Evolutionary conservation across 805 yeast species (phyloP), one percentile per base, ranked within the genome.

Genomic region (Candida odintsovae): DNA sequence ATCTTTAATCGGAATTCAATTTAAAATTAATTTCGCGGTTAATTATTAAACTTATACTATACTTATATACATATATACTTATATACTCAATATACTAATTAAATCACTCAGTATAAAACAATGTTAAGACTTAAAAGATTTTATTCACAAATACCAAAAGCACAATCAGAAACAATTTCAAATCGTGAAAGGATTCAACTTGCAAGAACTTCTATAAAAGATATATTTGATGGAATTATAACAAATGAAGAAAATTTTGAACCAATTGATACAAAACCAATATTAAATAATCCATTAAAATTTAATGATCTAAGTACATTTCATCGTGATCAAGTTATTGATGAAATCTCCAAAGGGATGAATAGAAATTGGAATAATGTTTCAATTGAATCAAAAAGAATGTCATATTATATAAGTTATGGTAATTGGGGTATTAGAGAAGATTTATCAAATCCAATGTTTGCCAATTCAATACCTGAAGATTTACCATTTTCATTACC

Each of bases 341-440:
- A 73, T 37, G 83, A 80, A 48, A 63, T 81, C 61, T 62, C 74
- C 52, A 58, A 77, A 23, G 65, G 66, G 47, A 68, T 65, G 57
- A 79, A 75, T 51, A 70, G 70, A 44, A 70, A 75, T 45, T 86
- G 95, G 95, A 61, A 62, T 2, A 63, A 68, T 37, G 52, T 83
- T 40, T 69, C 77, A 4, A 50, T 50, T 12, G 72, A 75, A 43
- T 74, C 74, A 44, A 83, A 83, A 57, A 68, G 75, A 50, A 67
- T 83, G 51, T 73, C 78, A 10, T 83, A 79, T 60, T 82, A 73
- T 65, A 71, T 82, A 26, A 73, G 82, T 0, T 86, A 80, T 62
- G 90, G 90, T 2, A 70, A 82, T 41, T 78, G 85, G 73, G 94
- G 90, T 0, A 82, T 80, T 1, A 70, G 95, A 50, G 80, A 76